Percentiles rank a stretch among this genome's conserved stretches.
These are phyloP conservation scores for Cicer judaicum DNA, from an alignment of 306 rosid genomes.

Conservation along the genomic window DNA sequence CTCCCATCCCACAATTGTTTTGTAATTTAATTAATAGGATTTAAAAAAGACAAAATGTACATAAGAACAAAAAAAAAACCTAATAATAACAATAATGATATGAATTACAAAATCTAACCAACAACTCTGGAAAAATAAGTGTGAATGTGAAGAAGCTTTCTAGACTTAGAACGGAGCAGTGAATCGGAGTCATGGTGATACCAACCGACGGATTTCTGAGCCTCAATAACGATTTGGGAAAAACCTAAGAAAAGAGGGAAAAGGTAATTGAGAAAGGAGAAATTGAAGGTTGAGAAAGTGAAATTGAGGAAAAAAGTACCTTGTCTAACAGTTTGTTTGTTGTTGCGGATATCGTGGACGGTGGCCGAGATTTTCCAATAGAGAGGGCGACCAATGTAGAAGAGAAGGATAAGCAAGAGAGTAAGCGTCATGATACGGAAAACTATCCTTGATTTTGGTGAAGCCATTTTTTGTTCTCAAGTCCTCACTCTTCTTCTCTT, in stretches of 20 bases:
- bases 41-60: neutral
- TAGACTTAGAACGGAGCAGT: slow-evolving; percentile 3
- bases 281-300: neutral
- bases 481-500: no score
- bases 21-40: slow-evolving; percentile 26
- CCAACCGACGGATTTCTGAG: slow-evolving; percentile 85
- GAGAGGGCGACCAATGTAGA: slow-evolving; percentile 82
- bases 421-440: slow-evolving; percentile 56
- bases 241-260: slow-evolving; percentile 52
- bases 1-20: neutral
- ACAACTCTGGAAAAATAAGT: neutral
- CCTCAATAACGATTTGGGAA: slow-evolving; percentile 83
- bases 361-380: slow-evolving; percentile 93
- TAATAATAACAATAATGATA: no score
- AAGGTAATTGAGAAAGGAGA: neutral
- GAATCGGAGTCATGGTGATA: slow-evolving; percentile 46
- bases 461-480: slow-evolving; percentile 55
- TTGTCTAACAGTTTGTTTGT: slow-evolving; percentile 79
- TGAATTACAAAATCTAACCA: neutral
- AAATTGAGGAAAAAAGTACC: slow-evolving; percentile 38
- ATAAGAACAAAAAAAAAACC: neutral
- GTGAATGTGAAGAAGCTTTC: slow-evolving; percentile 39
- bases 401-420: slow-evolving; percentile 55
- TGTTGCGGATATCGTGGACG: slow-evolving; percentile 75
- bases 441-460: slow-evolving; percentile 53